phyloP scores from a whole-genome alignment of 2,329 filamentous ascomycete genomes.

The Fusarium torulosum region DNA sequence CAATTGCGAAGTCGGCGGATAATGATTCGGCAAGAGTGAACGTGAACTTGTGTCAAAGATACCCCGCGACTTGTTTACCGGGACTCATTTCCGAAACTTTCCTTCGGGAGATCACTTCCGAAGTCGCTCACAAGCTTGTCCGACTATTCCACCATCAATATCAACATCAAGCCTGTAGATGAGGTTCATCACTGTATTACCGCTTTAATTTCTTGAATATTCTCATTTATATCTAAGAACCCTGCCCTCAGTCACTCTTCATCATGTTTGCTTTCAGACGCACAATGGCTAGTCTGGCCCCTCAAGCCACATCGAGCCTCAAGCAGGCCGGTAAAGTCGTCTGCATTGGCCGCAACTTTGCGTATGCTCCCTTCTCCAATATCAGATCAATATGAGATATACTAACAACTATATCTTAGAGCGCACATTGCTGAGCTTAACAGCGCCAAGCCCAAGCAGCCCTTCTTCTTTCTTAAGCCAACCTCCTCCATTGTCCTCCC shows the following conservation, averaged over 20 bases:
- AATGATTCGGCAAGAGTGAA: constrained; percentile 3
- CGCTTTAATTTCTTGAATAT: background rate
- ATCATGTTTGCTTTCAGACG: constrained; percentile 55
- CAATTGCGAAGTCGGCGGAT: constrained; percentile 24
- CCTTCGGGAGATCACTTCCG: constrained; percentile 42
- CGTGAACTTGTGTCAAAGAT: background rate
- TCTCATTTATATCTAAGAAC: background rate
- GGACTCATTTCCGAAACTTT: constrained; percentile 45
- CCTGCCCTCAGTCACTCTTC: background rate
- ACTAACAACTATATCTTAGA: constrained; percentile 58
- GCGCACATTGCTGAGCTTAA: constrained; percentile 95
- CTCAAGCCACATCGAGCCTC: constrained; percentile 59
- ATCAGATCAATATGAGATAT: background rate
- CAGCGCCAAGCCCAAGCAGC: constrained; percentile 88
- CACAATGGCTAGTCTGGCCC: constrained; percentile 55
- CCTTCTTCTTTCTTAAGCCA: constrained; percentile 99
- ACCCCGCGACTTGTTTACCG: constrained; percentile 23
- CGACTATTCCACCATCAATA: constrained; percentile 14
- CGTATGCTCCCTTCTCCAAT: constrained; percentile 65
- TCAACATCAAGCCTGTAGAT: constrained; percentile 3
- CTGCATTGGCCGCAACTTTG: constrained; percentile 97
- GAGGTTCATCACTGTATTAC: background rate
- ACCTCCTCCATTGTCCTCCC: constrained; percentile 86
- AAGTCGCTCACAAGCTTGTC: constrained; percentile 28
- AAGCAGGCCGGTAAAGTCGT: constrained; percentile 79